Evolutionary conservation across 208 protist genomes (phyloP), one percentile per base, ranked within the genome.

Genomic region (Crithidia expoeki): DNA sequence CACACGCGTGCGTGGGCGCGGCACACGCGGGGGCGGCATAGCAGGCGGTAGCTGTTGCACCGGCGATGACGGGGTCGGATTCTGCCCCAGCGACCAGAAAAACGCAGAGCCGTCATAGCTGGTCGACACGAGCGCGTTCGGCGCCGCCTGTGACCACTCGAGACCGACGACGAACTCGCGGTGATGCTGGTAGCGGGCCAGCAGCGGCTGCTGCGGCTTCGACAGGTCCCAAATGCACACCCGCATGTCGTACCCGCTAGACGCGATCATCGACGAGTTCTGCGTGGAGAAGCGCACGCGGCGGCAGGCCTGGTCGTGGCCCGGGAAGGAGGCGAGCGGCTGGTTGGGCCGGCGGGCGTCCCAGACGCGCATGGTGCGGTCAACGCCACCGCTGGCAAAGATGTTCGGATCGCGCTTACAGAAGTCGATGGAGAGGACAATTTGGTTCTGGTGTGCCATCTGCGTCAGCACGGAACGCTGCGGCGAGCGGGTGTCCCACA

Each of bases 381-480:
- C 93, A 2, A 96, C 90, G 28, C 90, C 90, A 40, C 90, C 89
- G 19, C 88, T 91, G 62, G 89, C 90, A 55, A 97, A 94, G 56
- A 95, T 81, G 79, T 92, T 96, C 16, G 79, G 82, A 60, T 97
- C 93, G 67, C 89, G 76, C 67, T 96, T 95, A 81, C 95, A 96
- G 76, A 90, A 97, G 74, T 97, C 93, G 57, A 94, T 79, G 49
- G 89, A 94, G 52, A 97, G 89, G 34, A 97, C 80, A 50, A 96
- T 94, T 63, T 94, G 83, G 69, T 94, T 82, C 34, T 94, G 68
- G 72, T 97, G 90, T 1, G 79, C 92, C 57, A 88, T 74, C 74
- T 95, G 87, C 32, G 89, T 88, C 55, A 97, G 61, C 7, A 88
- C 85, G 38, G 93, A 86, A 44, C 76, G 79, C 70, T 85, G 79